These are phyloP conservation scores for Colletotrichum magnum DNA, from an alignment of 2,329 filamentous ascomycete species.

Conservation along the genomic window DNA sequence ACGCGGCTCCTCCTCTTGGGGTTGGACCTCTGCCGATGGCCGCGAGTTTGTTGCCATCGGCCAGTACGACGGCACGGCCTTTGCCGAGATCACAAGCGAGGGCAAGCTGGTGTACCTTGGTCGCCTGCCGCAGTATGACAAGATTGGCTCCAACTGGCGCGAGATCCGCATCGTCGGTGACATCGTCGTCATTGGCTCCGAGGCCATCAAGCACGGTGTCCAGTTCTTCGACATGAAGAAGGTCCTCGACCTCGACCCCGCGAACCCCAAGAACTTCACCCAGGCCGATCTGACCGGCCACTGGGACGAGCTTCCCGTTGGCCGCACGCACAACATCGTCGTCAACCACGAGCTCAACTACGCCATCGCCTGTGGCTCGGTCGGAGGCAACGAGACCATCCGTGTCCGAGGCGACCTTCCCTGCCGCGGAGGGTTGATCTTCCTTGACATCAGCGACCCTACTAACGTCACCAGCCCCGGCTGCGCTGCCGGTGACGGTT, in stretches of 20 bases:
- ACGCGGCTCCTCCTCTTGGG: conserved; percentile 61
- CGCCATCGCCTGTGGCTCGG: conserved; percentile 58
- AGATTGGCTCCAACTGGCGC: conserved; percentile 63
- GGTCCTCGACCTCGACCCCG: conserved; percentile 62
- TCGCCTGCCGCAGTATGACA: conserved; percentile 63
- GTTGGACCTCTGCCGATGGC: conserved; percentile 65
- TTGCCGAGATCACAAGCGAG: conserved; percentile 64
- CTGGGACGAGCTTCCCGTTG: conserved; percentile 56
- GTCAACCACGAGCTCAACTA: conserved; percentile 62
- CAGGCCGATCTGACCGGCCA: conserved; percentile 57
- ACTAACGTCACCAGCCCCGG: conserved; percentile 67
- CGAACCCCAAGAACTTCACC: conserved; percentile 58
- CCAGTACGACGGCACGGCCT: conserved; percentile 68
- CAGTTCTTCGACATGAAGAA: conserved; percentile 76
- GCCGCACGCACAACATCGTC: conserved; percentile 63
- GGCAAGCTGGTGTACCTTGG: conserved; percentile 68
- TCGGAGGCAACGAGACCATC: conserved; percentile 49
- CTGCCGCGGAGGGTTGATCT: conserved; percentile 70
- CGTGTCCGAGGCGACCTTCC: conserved; percentile 39
- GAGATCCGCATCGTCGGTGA: conserved; percentile 62
- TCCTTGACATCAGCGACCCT: conserved; percentile 69
- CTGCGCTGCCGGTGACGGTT: conserved; percentile 68
- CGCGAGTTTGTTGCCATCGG: conserved; percentile 69
- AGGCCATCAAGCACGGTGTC: conserved; percentile 66
- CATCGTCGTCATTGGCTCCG: conserved; percentile 56